Evolutionary conservation across 192 early-diverging fungal species (phyloP), one percentile per base, ranked within the genome.

Genomic region (Podila clonocystis): DNA sequence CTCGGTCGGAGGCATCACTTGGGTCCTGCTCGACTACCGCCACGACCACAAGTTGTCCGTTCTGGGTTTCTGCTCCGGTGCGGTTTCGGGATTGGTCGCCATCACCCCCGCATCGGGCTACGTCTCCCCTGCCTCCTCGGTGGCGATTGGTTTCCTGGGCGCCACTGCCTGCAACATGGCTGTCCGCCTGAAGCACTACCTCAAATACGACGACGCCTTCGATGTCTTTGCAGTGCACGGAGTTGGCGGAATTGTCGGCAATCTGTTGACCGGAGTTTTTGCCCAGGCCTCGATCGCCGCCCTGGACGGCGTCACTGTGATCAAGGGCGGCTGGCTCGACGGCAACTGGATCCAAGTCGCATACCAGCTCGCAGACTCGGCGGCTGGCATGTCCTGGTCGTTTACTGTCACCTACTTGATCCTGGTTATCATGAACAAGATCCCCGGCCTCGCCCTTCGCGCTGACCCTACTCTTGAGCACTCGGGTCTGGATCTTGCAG

Each of bases 21-120:
- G 98, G 98, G 89, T 94, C 63, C 58, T 91, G 15, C 77, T 92
- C 26, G 95, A 97, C 80, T 95, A 92, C 78, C 88, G 90, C 77
- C 85, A 91, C 63, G 94, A 91, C 26, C 86, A 84, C 59, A 95
- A 95, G 84, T 88, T 97, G 28, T 97, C 97, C 12, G 94, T 91
- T 49, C 87, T 99, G 59, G 95, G 94, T 24, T 97, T 95, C 83
- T 99, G 97, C 85, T 96, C 95, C 17, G 97, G 97, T 59, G 96
- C 93, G 17, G 91, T 99, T 28, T 89, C 96, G 36, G 98, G 95
- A 17, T 78, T 99, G 36, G 98, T 97, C 8, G 92, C 94, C 30
- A 97, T 98, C 66, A 98, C 98, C 9, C 96, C 98, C 0, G 95
- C 87, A 34, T 91, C 94, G 20, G 98, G 96, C 11, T 98, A 89